These are phyloP conservation scores for Cicer yamashitae DNA, from an alignment of 306 rosid genomes.

Conservation along the genomic window DNA sequence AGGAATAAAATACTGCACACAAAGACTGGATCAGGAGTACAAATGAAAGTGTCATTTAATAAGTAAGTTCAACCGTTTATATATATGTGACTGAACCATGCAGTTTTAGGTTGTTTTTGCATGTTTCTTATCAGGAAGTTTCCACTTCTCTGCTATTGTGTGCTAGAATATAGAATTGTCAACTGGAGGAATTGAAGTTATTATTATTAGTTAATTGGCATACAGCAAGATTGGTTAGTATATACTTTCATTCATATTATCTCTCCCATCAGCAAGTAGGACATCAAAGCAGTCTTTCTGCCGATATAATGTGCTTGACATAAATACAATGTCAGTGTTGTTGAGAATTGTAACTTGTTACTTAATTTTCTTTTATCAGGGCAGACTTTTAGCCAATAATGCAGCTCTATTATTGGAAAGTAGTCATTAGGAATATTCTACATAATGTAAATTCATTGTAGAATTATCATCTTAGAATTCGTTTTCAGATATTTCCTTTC, in stretches of 20 bases:
- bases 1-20: conserved; percentile 83
- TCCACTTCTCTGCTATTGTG: conserved; percentile 3
- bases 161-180: conserved; percentile 15
- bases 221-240: background rate
- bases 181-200: conserved; percentile 7
- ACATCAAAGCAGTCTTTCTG: background rate
- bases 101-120: conserved; percentile 17
- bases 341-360: background rate
- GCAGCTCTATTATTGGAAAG: background rate
- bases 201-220: conserved; percentile 7
- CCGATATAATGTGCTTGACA: background rate
- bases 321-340: background rate
- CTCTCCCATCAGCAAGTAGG: background rate
- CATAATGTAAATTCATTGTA: background rate
- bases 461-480: background rate
- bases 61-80: conserved; percentile 60
- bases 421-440: conserved; percentile 1
- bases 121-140: conserved; percentile 25
- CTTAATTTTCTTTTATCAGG: background rate
- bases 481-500: background rate
- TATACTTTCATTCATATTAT: conserved; percentile 3
- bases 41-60: conserved; percentile 76
- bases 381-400: background rate
- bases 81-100: conserved; percentile 1
- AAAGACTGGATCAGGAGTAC: conserved; percentile 78